A percentile compares a stretch with the other conserved stretches of the same genome.
These are phyloP conservation scores for Coccomyxa sp. DNA, from an alignment of 139 green algal species.

Conservation along the genomic window DNA sequence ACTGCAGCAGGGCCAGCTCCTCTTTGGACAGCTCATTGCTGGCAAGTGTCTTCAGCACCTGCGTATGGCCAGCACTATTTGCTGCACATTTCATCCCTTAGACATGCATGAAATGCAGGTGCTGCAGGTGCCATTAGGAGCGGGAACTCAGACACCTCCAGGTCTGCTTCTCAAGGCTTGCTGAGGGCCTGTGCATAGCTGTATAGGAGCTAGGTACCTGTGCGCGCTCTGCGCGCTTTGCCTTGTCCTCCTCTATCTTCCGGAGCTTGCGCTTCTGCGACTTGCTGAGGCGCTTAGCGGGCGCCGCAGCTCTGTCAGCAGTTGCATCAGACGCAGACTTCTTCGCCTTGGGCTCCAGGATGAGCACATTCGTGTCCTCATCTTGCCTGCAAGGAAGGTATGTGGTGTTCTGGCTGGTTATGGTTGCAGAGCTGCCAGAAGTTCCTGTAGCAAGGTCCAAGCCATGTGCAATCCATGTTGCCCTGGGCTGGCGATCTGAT, in stretches of 20 bases:
- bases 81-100: conserved; percentile 8
- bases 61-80: conserved; percentile 30
- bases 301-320: neutral
- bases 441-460: neutral
- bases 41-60: conserved; percentile 12
- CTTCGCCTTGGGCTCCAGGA: neutral
- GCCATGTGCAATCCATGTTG: neutral
- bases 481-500: neutral
- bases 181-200: neutral
- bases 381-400: neutral
- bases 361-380: neutral
- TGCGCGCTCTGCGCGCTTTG: conserved; percentile 32
- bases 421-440: too few relatives aligned
- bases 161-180: neutral
- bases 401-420: too few relatives aligned
- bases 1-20: conserved; percentile 15
- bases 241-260: conserved; percentile 63
- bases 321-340: neutral
- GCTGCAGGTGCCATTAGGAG: too few relatives aligned
- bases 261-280: conserved; percentile 69
- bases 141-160: neutral
- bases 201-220: conserved; percentile 8
- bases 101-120: too few relatives aligned
- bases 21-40: conserved; percentile 9
- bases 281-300: conserved; percentile 42